These are phyloP conservation scores for Ophiocordyceps sinensis DNA, from an alignment of 2,329 filamentous ascomycete genomes.

Conservation along the genomic window DNA sequence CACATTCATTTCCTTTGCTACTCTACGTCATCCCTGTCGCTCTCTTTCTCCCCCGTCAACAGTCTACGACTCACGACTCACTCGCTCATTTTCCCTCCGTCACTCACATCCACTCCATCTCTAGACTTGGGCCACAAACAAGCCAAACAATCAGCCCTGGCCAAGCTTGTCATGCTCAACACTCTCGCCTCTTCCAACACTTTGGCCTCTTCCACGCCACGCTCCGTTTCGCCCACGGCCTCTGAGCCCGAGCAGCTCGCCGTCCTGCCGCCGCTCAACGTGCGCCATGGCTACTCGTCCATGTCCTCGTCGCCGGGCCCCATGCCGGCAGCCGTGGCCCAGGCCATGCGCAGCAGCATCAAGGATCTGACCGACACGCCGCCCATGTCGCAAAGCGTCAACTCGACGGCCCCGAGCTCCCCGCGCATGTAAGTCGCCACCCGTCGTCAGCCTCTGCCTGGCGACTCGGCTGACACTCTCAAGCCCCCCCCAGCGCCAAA, in stretches of 20 bases:
- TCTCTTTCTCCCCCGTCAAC: conserved; percentile 1
- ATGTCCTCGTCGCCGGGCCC: conserved; percentile 10
- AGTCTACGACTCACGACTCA: not conserved
- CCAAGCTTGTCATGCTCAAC: conserved; percentile 31
- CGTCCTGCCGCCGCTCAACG: conserved; percentile 17
- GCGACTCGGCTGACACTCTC: not conserved
- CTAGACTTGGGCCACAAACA: conserved; percentile 19
- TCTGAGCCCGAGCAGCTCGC: conserved; percentile 18
- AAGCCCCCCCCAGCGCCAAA: conserved; percentile 55
- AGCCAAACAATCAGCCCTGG: conserved; percentile 25
- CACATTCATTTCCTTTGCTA: not conserved
- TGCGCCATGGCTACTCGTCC: conserved; percentile 13
- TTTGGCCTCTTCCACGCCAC: conserved; percentile 16
- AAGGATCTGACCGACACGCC: conserved; percentile 36
- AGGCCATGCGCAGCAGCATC: conserved; percentile 25
- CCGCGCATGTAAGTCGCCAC: conserved; percentile 38
- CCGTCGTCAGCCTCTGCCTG: not conserved
- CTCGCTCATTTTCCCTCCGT: conserved; percentile 2
- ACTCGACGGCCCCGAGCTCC: conserved; percentile 43
- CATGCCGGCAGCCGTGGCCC: conserved; percentile 19
- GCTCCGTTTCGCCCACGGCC: conserved; percentile 13
- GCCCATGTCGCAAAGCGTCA: conserved; percentile 39
- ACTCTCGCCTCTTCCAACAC: conserved; percentile 21
- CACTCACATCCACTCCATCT: conserved; percentile 4
- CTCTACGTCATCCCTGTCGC: not conserved